Percentiles rank a stretch among this genome's conserved stretches.
These are phyloP conservation scores for Metschnikowia aberdeeniae DNA, from an alignment of 805 yeast genomes.

Conservation along the genomic window DNA sequence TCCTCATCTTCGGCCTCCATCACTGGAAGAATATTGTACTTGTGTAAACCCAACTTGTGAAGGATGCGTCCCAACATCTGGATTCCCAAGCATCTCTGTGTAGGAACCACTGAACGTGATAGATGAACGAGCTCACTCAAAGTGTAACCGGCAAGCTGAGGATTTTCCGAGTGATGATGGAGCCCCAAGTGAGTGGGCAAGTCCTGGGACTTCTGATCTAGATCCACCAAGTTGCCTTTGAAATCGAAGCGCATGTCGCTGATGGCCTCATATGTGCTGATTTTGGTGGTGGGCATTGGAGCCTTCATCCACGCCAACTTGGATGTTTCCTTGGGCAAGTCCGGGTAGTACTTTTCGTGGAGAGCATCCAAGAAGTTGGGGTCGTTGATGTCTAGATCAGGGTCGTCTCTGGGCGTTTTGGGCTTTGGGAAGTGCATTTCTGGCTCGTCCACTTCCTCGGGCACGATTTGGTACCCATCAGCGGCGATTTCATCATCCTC, in stretches of 20 bases:
- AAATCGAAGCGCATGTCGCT: constrained; percentile 84
- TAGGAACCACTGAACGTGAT: constrained; percentile 70
- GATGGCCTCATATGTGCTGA: constrained; percentile 48
- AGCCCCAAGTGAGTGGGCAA: constrained; percentile 63
- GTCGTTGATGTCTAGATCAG: constrained; percentile 60
- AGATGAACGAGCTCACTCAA: constrained; percentile 75
- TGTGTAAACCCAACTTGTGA: constrained; percentile 69
- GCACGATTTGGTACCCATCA: constrained; percentile 39
- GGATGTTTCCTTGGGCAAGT: constrained; percentile 75
- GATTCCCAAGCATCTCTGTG: constrained; percentile 84
- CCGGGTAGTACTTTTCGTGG: constrained; percentile 85
- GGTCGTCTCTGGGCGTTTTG: constrained; percentile 21
- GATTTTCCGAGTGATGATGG: constrained; percentile 88
- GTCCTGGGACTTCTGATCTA: constrained; percentile 25
- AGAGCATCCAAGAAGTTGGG: constrained; percentile 75
- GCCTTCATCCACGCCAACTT: constrained; percentile 92
- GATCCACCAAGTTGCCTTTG: constrained; percentile 67
- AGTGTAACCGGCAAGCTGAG: constrained; percentile 90
- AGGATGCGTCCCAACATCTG: constrained; percentile 84
- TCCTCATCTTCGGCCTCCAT: constrained; percentile 28
- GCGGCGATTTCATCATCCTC: constrained; percentile 36
- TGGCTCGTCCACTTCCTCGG: constrained; percentile 38
- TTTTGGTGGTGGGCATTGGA: constrained; percentile 41
- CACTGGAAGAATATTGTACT: constrained; percentile 50
- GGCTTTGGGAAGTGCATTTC: constrained; percentile 69